A percentile compares a stretch with the other conserved stretches of the same genome.
These are phyloP conservation scores for Mortierella hygrophila DNA, from an alignment of 192 early-diverging fungal species.

Conservation along the genomic window DNA sequence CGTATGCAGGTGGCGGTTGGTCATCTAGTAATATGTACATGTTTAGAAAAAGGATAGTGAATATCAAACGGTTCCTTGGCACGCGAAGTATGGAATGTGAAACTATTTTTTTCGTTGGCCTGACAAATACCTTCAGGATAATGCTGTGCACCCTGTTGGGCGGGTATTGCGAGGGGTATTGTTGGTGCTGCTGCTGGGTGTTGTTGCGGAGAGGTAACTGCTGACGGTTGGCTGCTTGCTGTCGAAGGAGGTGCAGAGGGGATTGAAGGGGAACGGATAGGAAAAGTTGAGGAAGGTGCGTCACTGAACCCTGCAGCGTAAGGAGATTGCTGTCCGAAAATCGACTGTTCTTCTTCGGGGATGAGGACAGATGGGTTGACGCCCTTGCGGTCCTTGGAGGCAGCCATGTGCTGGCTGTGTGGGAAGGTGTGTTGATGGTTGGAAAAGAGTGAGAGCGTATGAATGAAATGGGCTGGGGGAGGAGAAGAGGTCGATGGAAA, in stretches of 20 bases:
- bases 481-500: background rate
- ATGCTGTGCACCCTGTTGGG: background rate
- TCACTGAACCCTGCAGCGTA: background rate
- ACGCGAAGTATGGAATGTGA: background rate
- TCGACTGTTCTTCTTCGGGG: background rate
- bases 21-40: background rate
- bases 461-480: background rate
- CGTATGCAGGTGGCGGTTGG: background rate
- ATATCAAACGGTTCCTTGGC: background rate
- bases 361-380: background rate
- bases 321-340: background rate
- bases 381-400: background rate
- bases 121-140: background rate
- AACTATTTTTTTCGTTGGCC: background rate
- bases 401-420: background rate
- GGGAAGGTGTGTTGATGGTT: background rate
- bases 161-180: background rate
- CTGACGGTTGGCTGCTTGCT: background rate
- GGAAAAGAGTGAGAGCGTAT: background rate
- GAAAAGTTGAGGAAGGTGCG: background rate
- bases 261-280: background rate
- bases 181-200: background rate
- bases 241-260: background rate
- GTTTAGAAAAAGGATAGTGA: background rate
- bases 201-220: background rate